Evolutionary conservation across 768 basidiomycete genomes (phyloP).

Genomic region (Jaapia argillacea): DNA sequence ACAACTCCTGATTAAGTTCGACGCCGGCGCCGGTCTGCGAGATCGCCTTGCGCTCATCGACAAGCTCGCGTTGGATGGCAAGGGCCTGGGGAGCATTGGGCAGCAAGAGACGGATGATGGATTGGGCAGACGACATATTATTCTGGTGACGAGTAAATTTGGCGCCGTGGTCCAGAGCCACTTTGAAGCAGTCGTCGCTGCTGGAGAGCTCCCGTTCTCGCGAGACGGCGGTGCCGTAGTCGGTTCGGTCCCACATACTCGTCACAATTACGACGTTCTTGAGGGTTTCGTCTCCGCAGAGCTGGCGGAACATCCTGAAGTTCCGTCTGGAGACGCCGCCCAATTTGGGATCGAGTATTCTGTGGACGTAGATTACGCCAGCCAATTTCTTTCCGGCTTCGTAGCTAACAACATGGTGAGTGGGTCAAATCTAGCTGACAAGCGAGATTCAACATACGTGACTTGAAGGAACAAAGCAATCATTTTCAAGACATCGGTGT

Average conservation of each 20-base stretch:
- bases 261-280: constrained; percentile 42
- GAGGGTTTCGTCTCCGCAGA: constrained; percentile 41
- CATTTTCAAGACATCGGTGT: constrained; percentile 8
- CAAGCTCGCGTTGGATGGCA: constrained; percentile 46
- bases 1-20: constrained; percentile 39
- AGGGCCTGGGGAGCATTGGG: constrained; percentile 31
- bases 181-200: constrained; percentile 39
- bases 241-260: constrained; percentile 41
- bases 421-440: background rate
- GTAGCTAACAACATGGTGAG: constrained; percentile 7
- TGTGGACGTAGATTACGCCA: constrained; percentile 16
- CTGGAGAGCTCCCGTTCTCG: constrained; percentile 35
- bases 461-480: constrained; percentile 5
- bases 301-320: constrained; percentile 39
- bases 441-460: constrained; percentile 3
- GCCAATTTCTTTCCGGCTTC: constrained; percentile 9
- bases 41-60: constrained; percentile 36
- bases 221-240: constrained; percentile 24
- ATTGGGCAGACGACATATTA: constrained; percentile 28
- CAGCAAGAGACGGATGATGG: constrained; percentile 32
- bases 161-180: constrained; percentile 39
- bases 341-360: constrained; percentile 13
- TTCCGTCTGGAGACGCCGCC: constrained; percentile 23
- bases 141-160: constrained; percentile 31
- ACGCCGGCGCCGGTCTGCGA: constrained; percentile 42